phyloP scores from a whole-genome alignment of 768 basidiomycete genomes.

The Macrocybe gigantea region DNA sequence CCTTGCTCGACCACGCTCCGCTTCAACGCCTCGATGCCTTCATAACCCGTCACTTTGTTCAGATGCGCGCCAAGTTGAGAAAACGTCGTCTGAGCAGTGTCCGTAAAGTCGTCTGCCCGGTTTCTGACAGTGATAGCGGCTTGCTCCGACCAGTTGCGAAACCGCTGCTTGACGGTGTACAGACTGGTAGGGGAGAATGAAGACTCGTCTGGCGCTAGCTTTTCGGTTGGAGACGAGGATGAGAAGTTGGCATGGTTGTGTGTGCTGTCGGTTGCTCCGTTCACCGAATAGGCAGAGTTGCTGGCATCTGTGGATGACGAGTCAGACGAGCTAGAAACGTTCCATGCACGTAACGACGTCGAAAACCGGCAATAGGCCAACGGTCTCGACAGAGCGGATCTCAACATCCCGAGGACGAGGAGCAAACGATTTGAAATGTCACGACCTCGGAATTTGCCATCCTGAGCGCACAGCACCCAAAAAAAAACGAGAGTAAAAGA shows the following conservation, averaged over 20 bases:
- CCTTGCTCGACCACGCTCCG: conserved; percentile 75
- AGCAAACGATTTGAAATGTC: neutral
- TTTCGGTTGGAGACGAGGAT: no score
- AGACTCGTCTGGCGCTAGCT: no score
- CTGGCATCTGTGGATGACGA: no score
- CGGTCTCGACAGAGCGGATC: conserved; percentile 23
- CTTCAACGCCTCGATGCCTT: conserved; percentile 81
- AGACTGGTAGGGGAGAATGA: no score
- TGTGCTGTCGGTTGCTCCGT: no score
- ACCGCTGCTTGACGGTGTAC: conserved; percentile 30
- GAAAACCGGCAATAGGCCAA: conserved; percentile 23
- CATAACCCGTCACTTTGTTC: conserved; percentile 89
- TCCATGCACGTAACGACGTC: conserved; percentile 22
- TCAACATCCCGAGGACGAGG: conserved; percentile 23
- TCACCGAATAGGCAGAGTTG: no score
- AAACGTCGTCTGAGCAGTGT: conserved; percentile 51
- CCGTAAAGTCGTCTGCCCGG: conserved; percentile 54
- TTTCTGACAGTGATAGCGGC: conserved; percentile 41
- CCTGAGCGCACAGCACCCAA: neutral
- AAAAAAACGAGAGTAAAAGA: neutral
- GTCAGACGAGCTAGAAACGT: conserved; percentile 11
- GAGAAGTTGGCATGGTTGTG: no score
- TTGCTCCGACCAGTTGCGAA: conserved; percentile 45
- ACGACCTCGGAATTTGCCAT: neutral
- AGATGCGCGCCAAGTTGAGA: conserved; percentile 72